Conservation (phyloP, 2,329 filamentous ascomycete genomes). For the Coleophoma cylindrospora region DNA sequence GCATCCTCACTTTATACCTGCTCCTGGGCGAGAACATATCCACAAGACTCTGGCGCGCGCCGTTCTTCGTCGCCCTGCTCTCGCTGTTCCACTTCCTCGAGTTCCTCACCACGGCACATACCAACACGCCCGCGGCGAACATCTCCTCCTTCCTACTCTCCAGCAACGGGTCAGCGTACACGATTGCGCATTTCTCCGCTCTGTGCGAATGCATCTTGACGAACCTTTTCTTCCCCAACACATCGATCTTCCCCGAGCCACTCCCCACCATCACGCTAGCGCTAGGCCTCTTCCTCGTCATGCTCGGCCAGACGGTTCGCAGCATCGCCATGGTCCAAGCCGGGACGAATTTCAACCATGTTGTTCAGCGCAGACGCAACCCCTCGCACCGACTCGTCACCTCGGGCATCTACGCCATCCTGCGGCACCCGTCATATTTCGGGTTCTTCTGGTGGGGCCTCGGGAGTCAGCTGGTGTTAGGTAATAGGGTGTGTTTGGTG, state of each 20-base stretch:
- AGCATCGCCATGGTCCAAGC: constrained; percentile 86
- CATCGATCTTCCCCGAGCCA: constrained; percentile 18
- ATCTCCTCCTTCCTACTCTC: constrained; percentile 77
- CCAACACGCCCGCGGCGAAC: constrained; percentile 71
- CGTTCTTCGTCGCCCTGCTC: constrained; percentile 65
- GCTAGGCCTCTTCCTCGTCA: constrained; percentile 55
- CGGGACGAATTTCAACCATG: constrained; percentile 87
- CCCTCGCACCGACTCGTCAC: constrained; percentile 76
- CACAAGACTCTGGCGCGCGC: constrained; percentile 48
- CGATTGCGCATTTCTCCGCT: constrained; percentile 73
- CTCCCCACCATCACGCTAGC: constrained; percentile 33
- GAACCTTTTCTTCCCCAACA: constrained; percentile 46
- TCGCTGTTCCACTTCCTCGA: constrained; percentile 92
- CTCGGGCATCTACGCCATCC: constrained; percentile 66
- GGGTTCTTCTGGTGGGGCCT: constrained; percentile 98
- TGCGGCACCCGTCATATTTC: constrained; percentile 91
- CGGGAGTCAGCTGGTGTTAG: constrained; percentile 87
- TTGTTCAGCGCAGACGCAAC: constrained; percentile 67
- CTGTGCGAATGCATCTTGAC: constrained; percentile 67
- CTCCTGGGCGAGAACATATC: constrained; percentile 1
- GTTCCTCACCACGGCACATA: constrained; percentile 82
- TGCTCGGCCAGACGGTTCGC: constrained; percentile 69
- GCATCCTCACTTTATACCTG: constrained; percentile 17
- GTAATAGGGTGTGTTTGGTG: constrained; percentile 74
- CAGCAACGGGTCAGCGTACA: constrained; percentile 80